Evolutionary conservation across 2,329 filamentous ascomycete species (phyloP), one percentile per base, ranked within the genome.

Genomic region (Ceratocystis lukuohia): DNA sequence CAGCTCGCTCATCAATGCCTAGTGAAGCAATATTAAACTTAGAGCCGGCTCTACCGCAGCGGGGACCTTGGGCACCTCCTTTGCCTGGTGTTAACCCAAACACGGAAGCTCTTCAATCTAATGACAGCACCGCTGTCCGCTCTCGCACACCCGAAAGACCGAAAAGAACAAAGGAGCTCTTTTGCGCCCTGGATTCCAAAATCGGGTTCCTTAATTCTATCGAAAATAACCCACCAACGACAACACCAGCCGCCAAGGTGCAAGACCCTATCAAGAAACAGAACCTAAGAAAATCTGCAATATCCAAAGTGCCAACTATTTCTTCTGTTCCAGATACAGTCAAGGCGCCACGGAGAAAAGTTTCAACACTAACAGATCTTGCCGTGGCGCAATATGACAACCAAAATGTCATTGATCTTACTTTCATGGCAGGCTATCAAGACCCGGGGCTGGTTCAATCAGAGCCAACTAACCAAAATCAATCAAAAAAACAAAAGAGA

Each of bases 391-490:
- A 68, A 56, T 68, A 66, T 48, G 66, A 67, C 45, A 64, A 66
- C 28, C 64, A 65, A 17, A 30, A 61, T 17, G 20, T 50, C 28
- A 45, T 68, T 33, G 64, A 68, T 64, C 67, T 68, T 12, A 64
- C 64, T 7, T 68, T 64, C 22, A 62, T 68, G 46, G 53, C 67
- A 20, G 53, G 61, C n/a, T 68, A 68, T 53, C 50, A 68, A 64
- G 64, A 68, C 41, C 67, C 67, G 1, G 67, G 20, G 10, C 50
- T 68, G 8, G 33, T 22, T n/a, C 56, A 68, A n/a, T 17, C 33
- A 25, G 62, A 67, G 25, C 2, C 44, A 15, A 22, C 45, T 25
- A 28, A 57, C 41, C 37, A 62, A 56, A 28, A n/a, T 76, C 76
- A 61, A 62, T 68, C 33, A 64, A 62, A 20, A 63, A 72, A 61